Conservation (phyloP, 495 filamentous ascomycete species). For the Penicillium cosmopolitanum region DNA sequence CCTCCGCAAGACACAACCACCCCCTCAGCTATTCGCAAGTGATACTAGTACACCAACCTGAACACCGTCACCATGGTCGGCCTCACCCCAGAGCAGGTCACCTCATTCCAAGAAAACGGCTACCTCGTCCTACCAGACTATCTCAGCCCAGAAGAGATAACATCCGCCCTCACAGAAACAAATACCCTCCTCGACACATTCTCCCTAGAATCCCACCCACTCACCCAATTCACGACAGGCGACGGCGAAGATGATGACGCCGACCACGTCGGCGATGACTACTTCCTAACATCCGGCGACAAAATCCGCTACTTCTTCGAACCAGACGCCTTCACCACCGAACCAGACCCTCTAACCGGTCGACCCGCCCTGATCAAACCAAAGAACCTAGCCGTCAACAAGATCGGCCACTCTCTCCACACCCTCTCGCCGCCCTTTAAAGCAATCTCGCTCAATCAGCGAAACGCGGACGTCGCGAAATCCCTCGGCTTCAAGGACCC, state of each 20-base stretch:
- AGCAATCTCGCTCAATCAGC: slow-evolving; percentile 54
- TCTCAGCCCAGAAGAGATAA: slow-evolving; percentile 64
- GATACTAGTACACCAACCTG: background rate
- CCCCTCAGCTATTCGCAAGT: background rate
- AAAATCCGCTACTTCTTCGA: slow-evolving; percentile 98
- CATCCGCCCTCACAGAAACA: slow-evolving; percentile 73
- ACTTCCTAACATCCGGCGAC: slow-evolving; percentile 87
- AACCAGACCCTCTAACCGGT: slow-evolving; percentile 49
- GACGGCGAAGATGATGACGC: slow-evolving; percentile 59
- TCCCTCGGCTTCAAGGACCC: slow-evolving; percentile 77
- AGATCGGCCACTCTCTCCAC: slow-evolving; percentile 94
- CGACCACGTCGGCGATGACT: slow-evolving; percentile 87
- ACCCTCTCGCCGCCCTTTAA: slow-evolving; percentile 71
- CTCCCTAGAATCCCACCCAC: slow-evolving; percentile 76
- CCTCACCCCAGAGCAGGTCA: slow-evolving; percentile 73
- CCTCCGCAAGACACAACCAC: background rate
- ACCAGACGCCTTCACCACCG: slow-evolving; percentile 58
- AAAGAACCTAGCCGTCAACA: slow-evolving; percentile 85
- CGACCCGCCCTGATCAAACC: slow-evolving; percentile 64
- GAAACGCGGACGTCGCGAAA: slow-evolving; percentile 68
- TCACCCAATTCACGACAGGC: slow-evolving; percentile 91
- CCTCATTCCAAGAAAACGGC: slow-evolving; percentile 76
- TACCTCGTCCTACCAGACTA: slow-evolving; percentile 87
- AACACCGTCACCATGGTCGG: slow-evolving; percentile 40
- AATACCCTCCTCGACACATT: slow-evolving; percentile 74